Conservation (phyloP, 31 red algal species). For the Porphyra umbilicalis region DNA sequence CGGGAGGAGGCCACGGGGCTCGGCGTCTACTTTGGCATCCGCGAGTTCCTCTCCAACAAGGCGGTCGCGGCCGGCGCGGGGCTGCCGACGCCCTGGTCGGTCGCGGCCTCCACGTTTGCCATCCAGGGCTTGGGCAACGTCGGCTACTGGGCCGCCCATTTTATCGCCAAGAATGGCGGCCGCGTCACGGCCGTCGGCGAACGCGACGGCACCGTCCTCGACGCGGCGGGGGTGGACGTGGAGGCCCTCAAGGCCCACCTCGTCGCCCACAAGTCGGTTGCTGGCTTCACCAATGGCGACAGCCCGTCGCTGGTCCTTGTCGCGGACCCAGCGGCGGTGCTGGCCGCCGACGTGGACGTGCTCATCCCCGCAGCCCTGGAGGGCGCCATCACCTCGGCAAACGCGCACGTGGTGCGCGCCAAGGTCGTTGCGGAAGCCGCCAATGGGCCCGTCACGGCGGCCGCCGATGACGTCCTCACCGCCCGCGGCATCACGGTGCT, state of each 20-base stretch:
- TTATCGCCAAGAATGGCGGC: slow-evolving; percentile 62
- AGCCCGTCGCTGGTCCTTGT: slow-evolving; percentile 43
- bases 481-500: slow-evolving; percentile 38
- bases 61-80: slow-evolving; percentile 33
- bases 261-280: slow-evolving; percentile 18
- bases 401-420: slow-evolving; percentile 62
- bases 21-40: slow-evolving; percentile 84
- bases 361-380: slow-evolving; percentile 94
- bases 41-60: slow-evolving; percentile 44
- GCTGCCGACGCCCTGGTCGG: slow-evolving; percentile 10
- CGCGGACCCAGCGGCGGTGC: slow-evolving; percentile 18
- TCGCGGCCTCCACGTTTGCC: slow-evolving; percentile 57
- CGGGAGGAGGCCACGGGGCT: slow-evolving; percentile 88
- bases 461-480: slow-evolving; percentile 75
- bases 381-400: slow-evolving; percentile 61
- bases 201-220: slow-evolving; percentile 55
- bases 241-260: slow-evolving; percentile 44
- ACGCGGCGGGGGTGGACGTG: slow-evolving; percentile 44
- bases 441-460: slow-evolving; percentile 86
- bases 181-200: slow-evolving; percentile 75
- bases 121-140: slow-evolving; percentile 99
- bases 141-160: slow-evolving; percentile 81
- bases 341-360: slow-evolving; percentile 67
- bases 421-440: slow-evolving; percentile 88
- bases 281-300: slow-evolving; percentile 51